Evolutionary conservation across 805 yeast genomes (phyloP), one percentile per base, ranked within the genome.

Genomic region (Wickerhamomyces alni): DNA sequence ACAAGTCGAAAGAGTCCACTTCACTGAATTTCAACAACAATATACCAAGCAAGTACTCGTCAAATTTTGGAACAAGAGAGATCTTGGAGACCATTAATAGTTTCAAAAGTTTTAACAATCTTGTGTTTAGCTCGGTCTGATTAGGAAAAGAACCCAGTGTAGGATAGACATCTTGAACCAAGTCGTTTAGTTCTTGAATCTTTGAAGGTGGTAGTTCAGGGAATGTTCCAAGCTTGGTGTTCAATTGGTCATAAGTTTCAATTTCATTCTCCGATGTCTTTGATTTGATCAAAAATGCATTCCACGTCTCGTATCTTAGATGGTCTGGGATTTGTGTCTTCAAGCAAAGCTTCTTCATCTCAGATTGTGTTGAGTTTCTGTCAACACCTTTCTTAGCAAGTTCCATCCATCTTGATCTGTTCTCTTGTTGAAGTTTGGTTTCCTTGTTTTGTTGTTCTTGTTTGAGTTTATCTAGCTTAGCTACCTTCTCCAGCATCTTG

Each of bases 211-310:
- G 64, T 33, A 62, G 54, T 15, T 55, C 17, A 7, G 61, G 41
- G 17, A 49, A 58, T 27, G 47, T 42, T 9, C 52, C 38, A 10
- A 58, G 38, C 36, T 67, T 62, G 16, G 57, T 41, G 29, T 52
- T 55, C 12, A 63, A 38, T 31, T 68, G 69, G 32, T 64, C 64
- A 46, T 59, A 68, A 15, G 66, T 56, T 36, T 75, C 65, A 21
- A 29, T 30, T 36, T 46, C 54, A 6, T 32, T 36, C 40, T 49
- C 34, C 30, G 41, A 47, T 59, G 16, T 15, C 8, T 42, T 39
- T 10, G 29, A 28, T 28, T 16, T 24, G 18, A 35, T 36, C 35
- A 50, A 39, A n/a, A 37, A 17, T 5, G 26, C 30, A 3, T 41
- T 35, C 56, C 57, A 54, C 4, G 52, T 37, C 17, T 48, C 42